Evolutionary conservation across 1,284 basidiomycete genomes (phyloP), one percentile per base, ranked within the genome.

Genomic region (Cutaneotrichosporon sp.): DNA sequence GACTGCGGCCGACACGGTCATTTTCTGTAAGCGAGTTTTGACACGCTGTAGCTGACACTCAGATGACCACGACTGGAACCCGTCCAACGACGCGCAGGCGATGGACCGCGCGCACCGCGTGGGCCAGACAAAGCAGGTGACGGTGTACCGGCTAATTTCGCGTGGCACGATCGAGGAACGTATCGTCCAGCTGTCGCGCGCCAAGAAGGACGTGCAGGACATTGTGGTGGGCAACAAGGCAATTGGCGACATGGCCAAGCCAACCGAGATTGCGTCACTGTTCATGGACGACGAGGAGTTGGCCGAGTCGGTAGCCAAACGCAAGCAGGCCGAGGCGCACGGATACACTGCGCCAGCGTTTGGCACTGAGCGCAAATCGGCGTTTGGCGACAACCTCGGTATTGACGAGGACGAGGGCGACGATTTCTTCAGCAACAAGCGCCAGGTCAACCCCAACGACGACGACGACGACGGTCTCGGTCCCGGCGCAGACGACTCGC

Each of bases 21-120:
- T 99, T 53, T 98, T 99, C 76, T 76, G 71, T 74, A 43, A 65
- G 70, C 26, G 10, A 61, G 4, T 8, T n/a, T 33, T 2, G 5
- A 20, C n/a, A n/a, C n/a, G n/a, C n/a, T n/a, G 13, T 13, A 8
- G 18, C 40, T 49, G 34, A 49, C 33, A 12, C 5, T 14, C 48
- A 72, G 97, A 97, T 72, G 96, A 99, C 72, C 92, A 96, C 68
- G 96, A 99, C 69, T 99, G 96, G 96, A 99, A 99, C 73, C 96
- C 93, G 14, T 94, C 90, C 23, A 98, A 98, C 70, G 96, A 99
- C 73, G 90, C 92, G 38, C 96, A 99, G 75, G 96, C 96, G 12
- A 99, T 99, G 96, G 96, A 98, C 71, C 89, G 96, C 66, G 96
- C 96, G 17, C 96, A 99, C 78, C 90, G 96, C 68, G 82, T 99